Percentiles rank a stretch among this genome's conserved stretches.
Conservation (phyloP, 352 stramenopile genomes). For the Phytopythium montanum region DNA sequence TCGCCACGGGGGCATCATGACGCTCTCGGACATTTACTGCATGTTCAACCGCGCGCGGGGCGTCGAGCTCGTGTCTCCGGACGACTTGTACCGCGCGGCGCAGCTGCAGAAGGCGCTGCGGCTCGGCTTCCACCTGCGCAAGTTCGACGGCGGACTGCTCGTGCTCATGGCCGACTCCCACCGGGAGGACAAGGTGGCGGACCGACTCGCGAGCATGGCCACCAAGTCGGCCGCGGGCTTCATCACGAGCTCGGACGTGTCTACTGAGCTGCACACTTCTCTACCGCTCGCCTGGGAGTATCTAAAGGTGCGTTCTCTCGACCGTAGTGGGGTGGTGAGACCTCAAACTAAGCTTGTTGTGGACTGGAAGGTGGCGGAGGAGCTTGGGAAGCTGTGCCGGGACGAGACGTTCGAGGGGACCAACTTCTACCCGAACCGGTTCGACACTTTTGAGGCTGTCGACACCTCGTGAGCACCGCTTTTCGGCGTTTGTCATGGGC, state of each 20-base stretch:
- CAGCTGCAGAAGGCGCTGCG: conserved; percentile 76
- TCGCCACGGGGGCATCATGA: conserved; percentile 95
- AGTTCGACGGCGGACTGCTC: conserved; percentile 92
- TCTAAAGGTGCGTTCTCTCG: conserved; percentile 62
- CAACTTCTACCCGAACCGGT: conserved; percentile 95
- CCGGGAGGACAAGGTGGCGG: conserved; percentile 80
- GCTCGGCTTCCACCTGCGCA: conserved; percentile 91
- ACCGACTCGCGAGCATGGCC: conserved; percentile 72
- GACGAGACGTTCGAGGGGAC: conserved; percentile 95
- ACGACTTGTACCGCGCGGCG: conserved; percentile 94
- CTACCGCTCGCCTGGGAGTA: conserved; percentile 95
- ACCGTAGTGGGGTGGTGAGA: too few species aligned
- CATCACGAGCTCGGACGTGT: conserved; percentile 91
- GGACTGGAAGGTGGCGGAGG: conserved; percentile 80
- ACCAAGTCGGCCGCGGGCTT: conserved; percentile 64
- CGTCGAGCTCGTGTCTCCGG: conserved; percentile 96
- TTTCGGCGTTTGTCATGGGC: background rate
- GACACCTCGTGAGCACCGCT: background rate
- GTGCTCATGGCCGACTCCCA: conserved; percentile 91
- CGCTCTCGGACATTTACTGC: conserved; percentile 98
- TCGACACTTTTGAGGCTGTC: conserved; percentile 45
- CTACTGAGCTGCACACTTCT: conserved; percentile 90
- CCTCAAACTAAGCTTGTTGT: background rate
- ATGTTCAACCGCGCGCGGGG: conserved; percentile 97
- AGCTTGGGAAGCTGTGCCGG: conserved; percentile 91